phyloP scores from a whole-genome alignment of 2,329 filamentous ascomycete species.

The Claviceps spartinae region DNA sequence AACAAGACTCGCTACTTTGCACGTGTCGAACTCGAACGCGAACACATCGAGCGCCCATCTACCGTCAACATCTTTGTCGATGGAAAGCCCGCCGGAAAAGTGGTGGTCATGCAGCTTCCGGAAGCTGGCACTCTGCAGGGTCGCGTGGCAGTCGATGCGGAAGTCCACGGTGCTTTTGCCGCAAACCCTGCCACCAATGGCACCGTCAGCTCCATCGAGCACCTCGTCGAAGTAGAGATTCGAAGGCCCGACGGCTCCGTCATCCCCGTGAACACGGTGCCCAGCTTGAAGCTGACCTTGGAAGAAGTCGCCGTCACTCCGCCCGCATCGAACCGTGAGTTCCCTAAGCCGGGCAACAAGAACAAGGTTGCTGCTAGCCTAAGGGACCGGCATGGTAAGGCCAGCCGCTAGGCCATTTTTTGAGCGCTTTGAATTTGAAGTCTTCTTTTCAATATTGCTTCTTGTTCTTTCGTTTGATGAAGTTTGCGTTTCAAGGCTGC shows the following conservation, averaged over 20 bases:
- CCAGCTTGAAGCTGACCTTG: slow-evolving; percentile 25
- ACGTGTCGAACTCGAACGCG: slow-evolving; percentile 19
- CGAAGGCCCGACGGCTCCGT: slow-evolving; percentile 19
- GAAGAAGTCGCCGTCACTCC: slow-evolving; percentile 19
- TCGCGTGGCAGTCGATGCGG: slow-evolving; percentile 32
- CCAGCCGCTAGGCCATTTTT: not conserved
- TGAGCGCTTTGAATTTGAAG: not conserved
- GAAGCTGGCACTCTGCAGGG: slow-evolving; percentile 18
- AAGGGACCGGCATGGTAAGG: not conserved
- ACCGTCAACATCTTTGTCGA: slow-evolving; percentile 21
- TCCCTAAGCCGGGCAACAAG: slow-evolving; percentile 15
- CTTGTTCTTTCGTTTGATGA: not conserved
- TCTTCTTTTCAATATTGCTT: not conserved
- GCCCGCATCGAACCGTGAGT: slow-evolving; percentile 12
- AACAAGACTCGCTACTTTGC: slow-evolving; percentile 21
- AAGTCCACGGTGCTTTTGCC: not conserved
- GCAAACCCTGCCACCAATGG: not conserved
- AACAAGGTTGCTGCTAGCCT: not conserved
- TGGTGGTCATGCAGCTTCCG: slow-evolving; percentile 25
- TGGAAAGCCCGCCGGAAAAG: slow-evolving; percentile 18
- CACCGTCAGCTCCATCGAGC: slow-evolving; percentile 1
- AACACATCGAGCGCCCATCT: slow-evolving; percentile 22
- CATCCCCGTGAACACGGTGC: slow-evolving; percentile 14
- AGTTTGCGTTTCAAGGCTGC: too few relatives aligned
- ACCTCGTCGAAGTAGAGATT: slow-evolving; percentile 2